Percentiles rank a stretch among this genome's conserved stretches.
Evolutionary conservation across 2,329 filamentous ascomycete genomes (phyloP).

Genomic region (Talaromyces islandicus): DNA sequence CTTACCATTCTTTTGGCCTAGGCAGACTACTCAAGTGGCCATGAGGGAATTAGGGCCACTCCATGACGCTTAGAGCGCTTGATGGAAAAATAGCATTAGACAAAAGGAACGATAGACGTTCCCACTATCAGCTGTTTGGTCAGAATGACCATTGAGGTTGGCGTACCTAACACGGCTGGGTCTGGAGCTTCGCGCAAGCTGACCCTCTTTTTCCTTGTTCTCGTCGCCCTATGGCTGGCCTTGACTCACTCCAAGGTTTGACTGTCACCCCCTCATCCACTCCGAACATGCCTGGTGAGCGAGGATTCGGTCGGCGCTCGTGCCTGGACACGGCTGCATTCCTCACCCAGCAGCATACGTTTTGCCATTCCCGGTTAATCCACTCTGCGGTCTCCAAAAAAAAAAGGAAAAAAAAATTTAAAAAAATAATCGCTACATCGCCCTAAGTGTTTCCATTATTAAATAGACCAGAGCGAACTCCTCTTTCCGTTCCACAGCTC

Average conservation of each 20-base stretch:
- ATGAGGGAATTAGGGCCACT: neutral
- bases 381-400: neutral
- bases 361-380: neutral
- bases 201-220: conserved; percentile 1
- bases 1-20: neutral
- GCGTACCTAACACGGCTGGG: neutral
- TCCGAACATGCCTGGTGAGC: neutral
- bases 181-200: neutral
- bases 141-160: neutral
- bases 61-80: neutral
- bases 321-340: neutral
- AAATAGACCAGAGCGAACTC: neutral
- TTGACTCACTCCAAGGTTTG: neutral
- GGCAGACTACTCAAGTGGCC: neutral
- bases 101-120: neutral
- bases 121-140: neutral
- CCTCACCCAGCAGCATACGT: neutral
- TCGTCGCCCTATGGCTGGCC: neutral
- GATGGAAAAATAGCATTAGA: neutral
- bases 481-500: neutral
- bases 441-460: neutral
- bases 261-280: neutral
- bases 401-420: neutral
- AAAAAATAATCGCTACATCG: neutral
- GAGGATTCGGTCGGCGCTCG: neutral